Evolutionary conservation across 2,329 filamentous ascomycete species (phyloP), one percentile per base, ranked within the genome.

Genomic region (Cordyceps sp.): DNA sequence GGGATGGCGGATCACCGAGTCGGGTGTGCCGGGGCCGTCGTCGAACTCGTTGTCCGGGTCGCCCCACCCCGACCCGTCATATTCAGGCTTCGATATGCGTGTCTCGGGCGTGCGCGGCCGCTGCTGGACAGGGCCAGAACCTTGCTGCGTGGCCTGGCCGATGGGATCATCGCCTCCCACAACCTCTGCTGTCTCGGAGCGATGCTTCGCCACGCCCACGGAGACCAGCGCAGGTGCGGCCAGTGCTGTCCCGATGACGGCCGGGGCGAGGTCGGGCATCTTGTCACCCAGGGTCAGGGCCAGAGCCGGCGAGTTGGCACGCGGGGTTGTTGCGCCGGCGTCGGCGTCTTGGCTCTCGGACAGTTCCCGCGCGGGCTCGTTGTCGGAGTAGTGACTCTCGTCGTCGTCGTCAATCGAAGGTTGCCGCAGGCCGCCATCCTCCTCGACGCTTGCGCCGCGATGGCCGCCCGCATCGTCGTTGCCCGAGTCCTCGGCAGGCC

Each of bases 1-100:
- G 3, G 75, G 73, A 45, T 86, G 81, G 38, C 82, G 80, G 40
- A 94, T 88, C 16, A 96, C 86, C 6, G 88, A 96, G 31, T 85
- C 81, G 12, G 88, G 86, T 7, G 84, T 92, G 22, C 73, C 70
- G 9, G 73, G 73, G 39, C 78, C 75, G 1, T 70, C 58, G 2
- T 67, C 62, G 33, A 59, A 65, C 30, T 69, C 65, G 21, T 66
- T 60, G 15, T 57, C 55, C 16, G 64, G 59, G 25, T 69, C 63
- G 8, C 69, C 68, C 66, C 71, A 70, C 32, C 72, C 65, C 35
- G 70, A 60, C 36, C 78, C 66, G 44, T 77, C 64, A 47, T 80
- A 77, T 36, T 73, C 70, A 19, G 62, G 71, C 53, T 65, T 80
- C 25, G 68, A 66, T 10, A 67, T 47, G 10, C 46, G 49, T 35